Evolutionary conservation across 1,284 basidiomycete genomes (phyloP).

Genomic region (Ustilago sp.): DNA sequence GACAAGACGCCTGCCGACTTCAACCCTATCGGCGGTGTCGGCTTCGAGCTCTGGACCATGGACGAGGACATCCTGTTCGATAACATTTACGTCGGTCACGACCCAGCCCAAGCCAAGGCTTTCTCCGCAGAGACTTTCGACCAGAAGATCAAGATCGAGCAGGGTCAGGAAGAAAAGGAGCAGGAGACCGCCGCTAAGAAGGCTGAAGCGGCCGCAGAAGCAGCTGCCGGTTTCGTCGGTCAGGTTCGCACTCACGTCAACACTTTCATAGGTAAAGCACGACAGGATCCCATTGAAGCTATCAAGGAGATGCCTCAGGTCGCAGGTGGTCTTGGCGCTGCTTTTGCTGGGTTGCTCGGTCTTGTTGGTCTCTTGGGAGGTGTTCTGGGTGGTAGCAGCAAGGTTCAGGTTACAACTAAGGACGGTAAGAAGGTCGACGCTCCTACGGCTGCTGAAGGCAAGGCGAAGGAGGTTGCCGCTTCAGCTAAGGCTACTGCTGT

Average conservation of each 20-base stretch:
- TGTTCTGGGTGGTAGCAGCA: constrained; percentile 46
- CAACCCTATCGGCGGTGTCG: constrained; percentile 64
- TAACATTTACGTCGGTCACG: constrained; percentile 69
- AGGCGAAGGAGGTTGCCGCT: constrained; percentile 45
- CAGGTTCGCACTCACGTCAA: constrained; percentile 49
- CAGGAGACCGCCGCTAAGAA: constrained; percentile 35
- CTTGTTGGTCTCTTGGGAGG: constrained; percentile 58
- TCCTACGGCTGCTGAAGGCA: constrained; percentile 39
- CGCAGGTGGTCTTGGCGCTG: constrained; percentile 58
- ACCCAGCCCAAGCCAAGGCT: constrained; percentile 57
- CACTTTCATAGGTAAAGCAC: constrained; percentile 47
- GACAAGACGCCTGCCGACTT: constrained; percentile 88
- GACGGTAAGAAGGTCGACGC: constrained; percentile 58
- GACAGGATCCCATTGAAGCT: constrained; percentile 58
- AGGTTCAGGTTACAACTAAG: constrained; percentile 41
- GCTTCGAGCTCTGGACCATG: constrained; percentile 69
- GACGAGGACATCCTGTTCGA: constrained; percentile 68
- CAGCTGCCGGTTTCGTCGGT: constrained; percentile 35
- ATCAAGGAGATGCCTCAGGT: constrained; percentile 63
- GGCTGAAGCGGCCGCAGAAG: constrained; percentile 29
- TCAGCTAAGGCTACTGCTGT: constrained; percentile 56
- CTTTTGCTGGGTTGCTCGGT: constrained; percentile 56
- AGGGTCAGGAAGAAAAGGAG: constrained; percentile 56
- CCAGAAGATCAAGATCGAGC: constrained; percentile 64
- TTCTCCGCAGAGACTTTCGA: constrained; percentile 64